Percentiles rank a stretch among this genome's conserved stretches.
Conservation (phyloP, 768 basidiomycete species). For the Termitomyces sp. region DNA sequence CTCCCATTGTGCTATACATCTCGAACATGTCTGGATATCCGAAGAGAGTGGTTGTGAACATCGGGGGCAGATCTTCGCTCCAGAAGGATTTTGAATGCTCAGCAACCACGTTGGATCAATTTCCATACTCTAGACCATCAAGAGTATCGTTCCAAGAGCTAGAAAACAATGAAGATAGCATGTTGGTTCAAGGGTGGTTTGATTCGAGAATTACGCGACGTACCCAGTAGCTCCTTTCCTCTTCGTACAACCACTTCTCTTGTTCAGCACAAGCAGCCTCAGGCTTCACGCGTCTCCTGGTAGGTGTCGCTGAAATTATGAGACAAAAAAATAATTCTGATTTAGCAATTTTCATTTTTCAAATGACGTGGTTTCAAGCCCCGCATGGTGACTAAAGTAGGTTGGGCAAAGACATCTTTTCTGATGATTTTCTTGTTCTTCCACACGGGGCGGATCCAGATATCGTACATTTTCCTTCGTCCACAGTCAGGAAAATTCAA, state of each 20-base stretch:
- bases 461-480: too few species aligned
- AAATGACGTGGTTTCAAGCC: background rate
- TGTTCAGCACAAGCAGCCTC: background rate
- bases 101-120: background rate
- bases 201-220: background rate
- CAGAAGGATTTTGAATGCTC: background rate
- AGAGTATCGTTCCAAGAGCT: background rate
- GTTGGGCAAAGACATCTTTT: background rate
- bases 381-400: background rate
- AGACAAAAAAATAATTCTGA: background rate
- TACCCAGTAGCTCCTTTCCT: background rate
- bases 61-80: background rate
- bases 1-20: conserved; percentile 1
- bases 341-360: background rate
- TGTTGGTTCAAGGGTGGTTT: background rate
- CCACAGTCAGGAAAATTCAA: too few species aligned
- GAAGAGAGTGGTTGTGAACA: conserved; percentile 1
- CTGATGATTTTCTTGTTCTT: background rate
- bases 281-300: background rate
- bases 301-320: too few species aligned
- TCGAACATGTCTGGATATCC: background rate
- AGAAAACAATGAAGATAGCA: background rate
- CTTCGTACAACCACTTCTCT: background rate
- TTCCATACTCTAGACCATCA: conserved; percentile 8
- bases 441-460: too few species aligned